A percentile compares a stretch with the other conserved stretches of the same genome.
These are phyloP conservation scores for Yamadazyma diospyri DNA, from an alignment of 1,139 yeast genomes.

Conservation along the genomic window DNA sequence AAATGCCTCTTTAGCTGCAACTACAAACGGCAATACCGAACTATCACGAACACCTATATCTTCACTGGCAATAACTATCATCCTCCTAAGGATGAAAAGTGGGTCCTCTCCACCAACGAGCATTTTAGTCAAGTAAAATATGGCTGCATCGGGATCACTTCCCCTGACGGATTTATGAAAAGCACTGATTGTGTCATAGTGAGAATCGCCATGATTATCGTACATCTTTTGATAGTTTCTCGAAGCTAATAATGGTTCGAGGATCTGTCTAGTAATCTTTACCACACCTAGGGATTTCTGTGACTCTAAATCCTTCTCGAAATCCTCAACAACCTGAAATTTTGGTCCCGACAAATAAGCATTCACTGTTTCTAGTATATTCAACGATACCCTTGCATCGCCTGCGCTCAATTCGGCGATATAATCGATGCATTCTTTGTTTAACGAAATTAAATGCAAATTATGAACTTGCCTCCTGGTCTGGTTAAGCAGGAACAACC, in stretches of 20 bases:
- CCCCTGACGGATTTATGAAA: slow-evolving; percentile 92
- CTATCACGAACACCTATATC: slow-evolving; percentile 85
- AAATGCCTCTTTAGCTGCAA: slow-evolving; percentile 80
- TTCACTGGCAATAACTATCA: slow-evolving; percentile 91
- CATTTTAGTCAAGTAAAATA: slow-evolving; percentile 85
- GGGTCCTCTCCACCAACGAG: slow-evolving; percentile 93
- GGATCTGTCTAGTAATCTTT: slow-evolving; percentile 28
- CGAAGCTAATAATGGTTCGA: slow-evolving; percentile 37
- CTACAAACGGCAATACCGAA: slow-evolving; percentile 78
- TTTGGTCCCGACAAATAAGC: slow-evolving; percentile 38
- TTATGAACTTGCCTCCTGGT: slow-evolving; percentile 42
- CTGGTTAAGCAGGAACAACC: slow-evolving; percentile 58
- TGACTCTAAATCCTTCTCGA: slow-evolving; percentile 17
- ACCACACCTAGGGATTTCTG: slow-evolving; percentile 26
- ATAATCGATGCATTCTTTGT: slow-evolving; percentile 59
- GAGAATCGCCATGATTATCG: slow-evolving; percentile 87
- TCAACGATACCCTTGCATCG: slow-evolving; percentile 81
- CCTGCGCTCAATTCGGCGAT: slow-evolving; percentile 83
- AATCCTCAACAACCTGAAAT: slow-evolving; percentile 19
- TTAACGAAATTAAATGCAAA: slow-evolving; percentile 47
- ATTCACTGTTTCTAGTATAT: slow-evolving; percentile 57
- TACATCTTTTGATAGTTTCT: slow-evolving; percentile 59
- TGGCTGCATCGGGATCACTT: slow-evolving; percentile 81
- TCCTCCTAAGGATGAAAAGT: slow-evolving; percentile 80
- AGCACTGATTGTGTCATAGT: slow-evolving; percentile 92